Percentiles rank a stretch among this genome's conserved stretches.
Conservation (phyloP, 331 rosid genomes). For the Spiraea crenata region DNA sequence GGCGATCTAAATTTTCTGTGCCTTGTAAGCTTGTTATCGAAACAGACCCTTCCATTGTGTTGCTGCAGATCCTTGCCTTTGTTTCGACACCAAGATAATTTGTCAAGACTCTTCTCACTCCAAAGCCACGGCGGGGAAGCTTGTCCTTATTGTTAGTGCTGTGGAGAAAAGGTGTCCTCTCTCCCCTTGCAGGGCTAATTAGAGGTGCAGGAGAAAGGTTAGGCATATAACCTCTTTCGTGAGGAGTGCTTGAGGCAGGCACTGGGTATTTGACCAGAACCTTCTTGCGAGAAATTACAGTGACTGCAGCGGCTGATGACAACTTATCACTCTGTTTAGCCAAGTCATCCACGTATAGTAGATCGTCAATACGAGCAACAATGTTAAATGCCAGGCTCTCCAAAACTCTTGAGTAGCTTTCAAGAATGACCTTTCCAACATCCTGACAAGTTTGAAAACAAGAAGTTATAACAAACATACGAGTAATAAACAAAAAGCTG, state of each 20-base stretch:
- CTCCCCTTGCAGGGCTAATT: conserved; percentile 54
- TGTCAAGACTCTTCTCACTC: conserved; percentile 58
- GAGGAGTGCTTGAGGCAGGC: conserved; percentile 48
- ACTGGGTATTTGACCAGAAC: conserved; percentile 28
- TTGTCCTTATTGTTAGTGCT: conserved; percentile 31
- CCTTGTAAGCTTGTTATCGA: conserved; percentile 17
- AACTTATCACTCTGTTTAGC: conserved; percentile 42
- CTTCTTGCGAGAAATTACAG: conserved; percentile 46
- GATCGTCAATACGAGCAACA: conserved; percentile 58
- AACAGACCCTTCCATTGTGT: conserved; percentile 37
- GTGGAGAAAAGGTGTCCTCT: conserved; percentile 51
- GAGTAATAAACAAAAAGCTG: not conserved
- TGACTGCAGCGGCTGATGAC: conserved; percentile 39
- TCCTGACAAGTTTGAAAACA: conserved; percentile 33
- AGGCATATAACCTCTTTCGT: conserved; percentile 35
- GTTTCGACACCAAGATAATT: conserved; percentile 55
- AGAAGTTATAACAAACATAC: not conserved
- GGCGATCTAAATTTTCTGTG: conserved; percentile 27
- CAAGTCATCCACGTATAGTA: conserved; percentile 51
- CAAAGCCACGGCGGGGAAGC: conserved; percentile 44
- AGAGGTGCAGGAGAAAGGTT: conserved; percentile 42
- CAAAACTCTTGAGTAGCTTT: conserved; percentile 58
- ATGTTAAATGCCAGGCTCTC: conserved; percentile 57
- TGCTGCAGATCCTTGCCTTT: conserved; percentile 36
- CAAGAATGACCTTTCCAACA: conserved; percentile 59